These are phyloP conservation scores for Cucurbitaria berberidis DNA, from an alignment of 2,329 filamentous ascomycete genomes.

Conservation along the genomic window DNA sequence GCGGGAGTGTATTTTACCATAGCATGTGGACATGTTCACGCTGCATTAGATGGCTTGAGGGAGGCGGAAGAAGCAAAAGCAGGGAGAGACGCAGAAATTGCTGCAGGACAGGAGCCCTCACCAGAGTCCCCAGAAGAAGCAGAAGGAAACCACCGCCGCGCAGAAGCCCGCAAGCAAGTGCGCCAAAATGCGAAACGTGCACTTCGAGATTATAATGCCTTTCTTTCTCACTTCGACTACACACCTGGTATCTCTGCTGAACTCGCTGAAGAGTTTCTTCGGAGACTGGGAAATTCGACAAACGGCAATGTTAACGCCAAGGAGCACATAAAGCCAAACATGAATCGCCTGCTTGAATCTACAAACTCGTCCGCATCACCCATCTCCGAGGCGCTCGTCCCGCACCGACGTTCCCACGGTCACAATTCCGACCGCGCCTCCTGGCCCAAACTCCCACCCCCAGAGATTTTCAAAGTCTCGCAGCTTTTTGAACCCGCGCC, in stretches of 20 bases:
- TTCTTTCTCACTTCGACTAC: constrained; percentile 78
- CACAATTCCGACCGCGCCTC: constrained; percentile 43
- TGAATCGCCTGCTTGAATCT: constrained; percentile 37
- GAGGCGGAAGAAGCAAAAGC: constrained; percentile 46
- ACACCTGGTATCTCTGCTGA: constrained; percentile 71
- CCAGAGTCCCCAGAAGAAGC: constrained; percentile 54
- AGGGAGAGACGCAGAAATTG: constrained; percentile 27
- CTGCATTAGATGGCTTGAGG: constrained; percentile 59
- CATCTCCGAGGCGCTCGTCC: constrained; percentile 53
- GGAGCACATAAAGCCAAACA: constrained; percentile 23
- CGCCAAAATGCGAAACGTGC: constrained; percentile 78
- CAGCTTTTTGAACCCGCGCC: constrained; percentile 74
- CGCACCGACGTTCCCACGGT: constrained; percentile 42
- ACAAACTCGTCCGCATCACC: constrained; percentile 26
- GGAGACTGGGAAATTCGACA: constrained; percentile 30
- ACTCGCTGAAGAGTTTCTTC: constrained; percentile 61
- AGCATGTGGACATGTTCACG: constrained; percentile 69
- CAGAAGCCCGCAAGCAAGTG: constrained; percentile 71
- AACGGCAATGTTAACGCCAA: constrained; percentile 20
- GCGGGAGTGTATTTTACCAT: constrained; percentile 74
- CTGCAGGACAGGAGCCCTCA: constrained; percentile 35
- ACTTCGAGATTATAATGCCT: constrained; percentile 74
- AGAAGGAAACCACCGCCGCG: constrained; percentile 55
- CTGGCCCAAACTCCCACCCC: constrained; percentile 57
- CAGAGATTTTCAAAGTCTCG: constrained; percentile 62